Evolutionary conservation across 2,329 filamentous ascomycete genomes (phyloP), one percentile per base, ranked within the genome.

Genomic region (Penicillium paneum): DNA sequence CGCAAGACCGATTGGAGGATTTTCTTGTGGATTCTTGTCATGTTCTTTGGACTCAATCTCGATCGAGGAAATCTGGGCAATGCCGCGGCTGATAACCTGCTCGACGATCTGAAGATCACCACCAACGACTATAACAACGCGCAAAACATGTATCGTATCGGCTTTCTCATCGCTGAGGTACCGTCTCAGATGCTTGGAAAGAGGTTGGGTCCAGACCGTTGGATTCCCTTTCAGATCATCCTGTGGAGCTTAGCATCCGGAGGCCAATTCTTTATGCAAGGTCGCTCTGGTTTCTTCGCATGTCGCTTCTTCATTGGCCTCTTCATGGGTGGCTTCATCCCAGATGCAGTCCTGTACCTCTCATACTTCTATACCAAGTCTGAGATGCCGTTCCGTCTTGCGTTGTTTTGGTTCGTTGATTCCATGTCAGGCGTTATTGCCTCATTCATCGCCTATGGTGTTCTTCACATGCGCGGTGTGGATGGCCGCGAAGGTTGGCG

Each of bases 271-370:
- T 67, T 67, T 48, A 63, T 69, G 44, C 56, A 63, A 8, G 58
- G 55, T 24, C 59, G 69, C 6, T 64, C 71, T 1, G 69, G 67
- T 6, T 80, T 76, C 53, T 78, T 74, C 45, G 73, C 73, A 2
- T 68, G 74, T 52, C 74, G 77, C 31, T 73, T 72, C 3, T 58
- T 81, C 2, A 59, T 81, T 2, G 79, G 79, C 1, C 67, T 80
- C 3, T 61, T 79, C 15, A 78, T 79, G 74, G 79, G 79, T 19
- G 79, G 79, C 0, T 81, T 80, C 52, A 81, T 81, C 29, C 78
- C 79, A 60, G 78, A 71, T 35, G 67, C 67, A 3, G 60, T 62
- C 11, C 55, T 75, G 1, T 73, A 71, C 31, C 57, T 72, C 3
- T 72, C 70, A 2, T 76, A 76, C 57, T 76, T 75, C 54, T 77